Evolutionary conservation across 1,284 basidiomycete genomes (phyloP).

Genomic region (Wallemia mellicola): DNA sequence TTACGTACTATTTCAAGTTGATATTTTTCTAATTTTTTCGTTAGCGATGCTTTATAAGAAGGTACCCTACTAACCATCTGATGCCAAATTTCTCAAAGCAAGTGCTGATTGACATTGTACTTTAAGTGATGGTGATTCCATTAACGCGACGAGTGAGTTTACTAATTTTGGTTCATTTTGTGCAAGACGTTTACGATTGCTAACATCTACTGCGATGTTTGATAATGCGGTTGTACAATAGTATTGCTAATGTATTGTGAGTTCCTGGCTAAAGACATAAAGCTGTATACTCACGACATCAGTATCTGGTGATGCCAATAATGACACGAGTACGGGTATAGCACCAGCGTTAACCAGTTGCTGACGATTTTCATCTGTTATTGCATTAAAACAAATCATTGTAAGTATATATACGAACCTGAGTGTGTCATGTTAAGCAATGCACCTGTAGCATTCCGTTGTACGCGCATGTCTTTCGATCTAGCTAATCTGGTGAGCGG

Average conservation of each 20-base stretch:
- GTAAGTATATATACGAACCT: slow-evolving; percentile 23
- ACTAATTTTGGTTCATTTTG: slow-evolving; percentile 85
- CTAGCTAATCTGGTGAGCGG: slow-evolving; percentile 84
- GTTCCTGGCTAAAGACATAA: no score
- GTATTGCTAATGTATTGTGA: slow-evolving; percentile 96
- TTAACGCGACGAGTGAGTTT: slow-evolving; percentile 69
- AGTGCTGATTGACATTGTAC: slow-evolving; percentile 97
- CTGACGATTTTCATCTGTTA: slow-evolving; percentile 78
- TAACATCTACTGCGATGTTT: slow-evolving; percentile 88
- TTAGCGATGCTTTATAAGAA: no score
- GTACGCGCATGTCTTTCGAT: slow-evolving; percentile 97
- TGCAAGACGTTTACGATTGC: slow-evolving; percentile 83
- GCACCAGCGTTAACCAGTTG: slow-evolving; percentile 96
- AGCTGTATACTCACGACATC: not conserved
- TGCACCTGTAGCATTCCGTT: slow-evolving; percentile 92
- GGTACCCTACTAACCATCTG: slow-evolving; percentile 70
- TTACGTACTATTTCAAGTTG: slow-evolving; percentile 95
- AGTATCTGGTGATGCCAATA: slow-evolving; percentile 13
- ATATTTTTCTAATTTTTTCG: slow-evolving; percentile 98
- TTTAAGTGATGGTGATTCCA: slow-evolving; percentile 93
- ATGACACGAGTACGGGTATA: slow-evolving; percentile 81
- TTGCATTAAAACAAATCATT: not conserved
- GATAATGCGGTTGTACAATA: slow-evolving; percentile 97
- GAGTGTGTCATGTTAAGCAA: slow-evolving; percentile 98
- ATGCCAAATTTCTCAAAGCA: slow-evolving; percentile 82